These are phyloP conservation scores for Candida multigemmis DNA, from an alignment of 805 yeast species.

Conservation along the genomic window DNA sequence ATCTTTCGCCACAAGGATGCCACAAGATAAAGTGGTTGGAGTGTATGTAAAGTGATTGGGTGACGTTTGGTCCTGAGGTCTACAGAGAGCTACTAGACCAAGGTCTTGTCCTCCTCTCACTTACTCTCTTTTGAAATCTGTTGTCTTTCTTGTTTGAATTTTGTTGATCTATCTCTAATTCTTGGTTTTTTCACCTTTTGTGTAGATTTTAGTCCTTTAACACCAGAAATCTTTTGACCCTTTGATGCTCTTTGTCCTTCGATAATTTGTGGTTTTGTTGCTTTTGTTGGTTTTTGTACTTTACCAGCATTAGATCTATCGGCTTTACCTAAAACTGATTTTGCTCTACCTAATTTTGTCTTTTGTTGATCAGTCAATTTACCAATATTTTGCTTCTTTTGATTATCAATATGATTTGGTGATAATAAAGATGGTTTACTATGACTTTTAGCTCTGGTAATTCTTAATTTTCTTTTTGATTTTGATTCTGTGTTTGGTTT, in stretches of 20 bases:
- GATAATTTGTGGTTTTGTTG: constrained; percentile 19
- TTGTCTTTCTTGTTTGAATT: constrained; percentile 35
- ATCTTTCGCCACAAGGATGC: no score
- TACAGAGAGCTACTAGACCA: no score
- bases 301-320: constrained; percentile 66
- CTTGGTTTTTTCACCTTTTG: constrained; percentile 47
- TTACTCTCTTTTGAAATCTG: constrained; percentile 8
- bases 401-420: constrained; percentile 34
- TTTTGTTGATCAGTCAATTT: constrained; percentile 56
- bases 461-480: constrained; percentile 56
- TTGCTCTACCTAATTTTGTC: constrained; percentile 76
- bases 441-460: constrained; percentile 45
- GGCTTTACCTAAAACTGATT: constrained; percentile 64
- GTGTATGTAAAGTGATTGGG: no score
- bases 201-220: constrained; percentile 40
- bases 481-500: constrained; percentile 41
- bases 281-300: no score
- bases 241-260: constrained; percentile 78
- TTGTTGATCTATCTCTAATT: constrained; percentile 44
- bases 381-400: constrained; percentile 13
- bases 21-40: no score
- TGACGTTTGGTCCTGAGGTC: no score
- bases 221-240: constrained; percentile 52
- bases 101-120: no score
- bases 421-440: constrained; percentile 33